Base-by-base conservation (phyloP, 2,329 filamentous ascomycete genomes). In the Botrytis aclada region DNA sequence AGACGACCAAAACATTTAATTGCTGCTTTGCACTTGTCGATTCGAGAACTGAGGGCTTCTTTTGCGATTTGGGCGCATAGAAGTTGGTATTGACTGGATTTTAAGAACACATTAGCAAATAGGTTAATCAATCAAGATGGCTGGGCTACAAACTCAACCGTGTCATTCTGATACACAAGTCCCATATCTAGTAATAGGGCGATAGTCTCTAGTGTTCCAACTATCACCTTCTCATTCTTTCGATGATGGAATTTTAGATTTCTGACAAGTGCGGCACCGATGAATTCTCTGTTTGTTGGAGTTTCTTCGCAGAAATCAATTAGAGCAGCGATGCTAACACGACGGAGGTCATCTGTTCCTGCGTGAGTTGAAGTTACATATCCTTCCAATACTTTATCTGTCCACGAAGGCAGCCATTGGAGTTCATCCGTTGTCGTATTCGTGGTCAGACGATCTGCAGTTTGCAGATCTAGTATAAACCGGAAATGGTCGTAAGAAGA, bases 131-230 rank as follows among this genome's bases (percentile, higher is more conserved):
- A 5, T 5, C 6, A 6, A 51, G n/a, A 20, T 39, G 3, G 1
- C 20, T 3, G 16, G n/a, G 20, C 7, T 41, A 41, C 65, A 32
- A 41, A 67, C 65, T 22, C 25, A 5, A 12, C 5, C 1, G 34
- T 3, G 5, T 16, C 39, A 7, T 29, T 9, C 12, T 25, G 12
- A 32, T 41, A 41, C 34, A 67, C 14, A 10, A 67, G 47, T 56
- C 34, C 47, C 70, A 69, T 69, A 83, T 95, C 90, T 81, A 97
- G 87, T 45, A 98, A 82, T 78, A 96, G 97, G 0, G 90, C 90
- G 1, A 92, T 80, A 4, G 95, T 87, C 77, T 97, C 93, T 5
- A 99, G 84, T 1, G 92, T 87, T 0, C 95, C 92, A 34, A 96
- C 87, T 0, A 93, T 81, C 61, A 94, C 86, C 41, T 93, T 88